These are phyloP conservation scores for Lippia alba DNA, from an alignment of 305 asterid species.

Conservation along the genomic window DNA sequence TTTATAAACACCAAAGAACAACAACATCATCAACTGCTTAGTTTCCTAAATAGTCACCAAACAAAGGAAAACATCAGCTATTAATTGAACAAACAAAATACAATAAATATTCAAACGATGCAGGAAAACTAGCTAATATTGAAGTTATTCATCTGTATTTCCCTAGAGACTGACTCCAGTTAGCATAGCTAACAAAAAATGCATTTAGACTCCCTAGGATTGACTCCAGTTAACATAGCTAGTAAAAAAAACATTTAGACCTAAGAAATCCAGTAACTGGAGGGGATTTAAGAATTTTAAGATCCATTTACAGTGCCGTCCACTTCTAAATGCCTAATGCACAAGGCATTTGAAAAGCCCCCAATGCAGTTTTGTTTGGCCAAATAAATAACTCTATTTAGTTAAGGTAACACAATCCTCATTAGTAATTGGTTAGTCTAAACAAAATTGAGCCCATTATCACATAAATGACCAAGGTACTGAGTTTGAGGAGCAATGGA, in stretches of 20 bases:
- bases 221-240: background rate
- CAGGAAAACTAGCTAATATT: conserved; percentile 9
- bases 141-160: background rate
- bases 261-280: background rate
- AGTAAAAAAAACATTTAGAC: conserved; percentile 15
- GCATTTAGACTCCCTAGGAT: too few species aligned
- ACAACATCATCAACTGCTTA: conserved; percentile 14
- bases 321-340: too few species aligned
- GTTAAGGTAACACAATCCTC: background rate
- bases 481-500: too few species aligned
- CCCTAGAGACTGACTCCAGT: too few species aligned
- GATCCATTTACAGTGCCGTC: too few species aligned
- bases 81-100: conserved; percentile 6
- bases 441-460: background rate
- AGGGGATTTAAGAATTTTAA: too few species aligned
- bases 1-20: conserved; percentile 19
- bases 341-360: conserved; percentile 3
- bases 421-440: background rate
- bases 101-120: conserved; percentile 1
- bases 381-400: background rate
- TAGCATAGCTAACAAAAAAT: too few species aligned
- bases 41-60: conserved; percentile 4
- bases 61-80: background rate
- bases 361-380: background rate
- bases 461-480: background rate